Conservation (phyloP, 78 protist genomes). For the Dictyostelium brefeldianum region DNA sequence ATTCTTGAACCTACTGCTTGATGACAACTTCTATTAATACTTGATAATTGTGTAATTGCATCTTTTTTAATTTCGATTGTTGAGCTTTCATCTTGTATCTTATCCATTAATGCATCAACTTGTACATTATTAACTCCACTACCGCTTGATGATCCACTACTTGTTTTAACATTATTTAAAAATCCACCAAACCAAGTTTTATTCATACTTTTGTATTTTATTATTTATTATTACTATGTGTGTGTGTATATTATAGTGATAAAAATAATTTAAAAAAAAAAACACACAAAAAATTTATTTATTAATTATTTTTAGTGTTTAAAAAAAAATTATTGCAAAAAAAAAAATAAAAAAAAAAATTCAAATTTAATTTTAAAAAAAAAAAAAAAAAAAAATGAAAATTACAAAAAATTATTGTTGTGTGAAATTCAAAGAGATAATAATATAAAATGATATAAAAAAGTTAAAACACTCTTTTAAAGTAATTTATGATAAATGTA, state of each 20-base stretch:
- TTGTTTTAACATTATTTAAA: constrained; percentile 1
- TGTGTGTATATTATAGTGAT: too few relatives aligned
- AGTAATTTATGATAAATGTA: too few relatives aligned
- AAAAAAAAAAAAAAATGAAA: too few relatives aligned
- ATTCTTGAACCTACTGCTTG: constrained; percentile 71
- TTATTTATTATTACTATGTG: background rate
- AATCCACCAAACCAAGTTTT: constrained; percentile 75
- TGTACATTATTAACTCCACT: background rate
- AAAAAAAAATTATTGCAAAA: too few relatives aligned
- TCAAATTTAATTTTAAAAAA: too few relatives aligned
- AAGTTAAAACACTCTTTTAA: too few relatives aligned
- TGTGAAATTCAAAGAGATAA: too few relatives aligned
- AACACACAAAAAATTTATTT: too few relatives aligned
- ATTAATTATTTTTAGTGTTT: too few relatives aligned
- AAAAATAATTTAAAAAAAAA: background rate
- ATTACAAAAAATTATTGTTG: too few relatives aligned
- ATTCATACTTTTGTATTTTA: background rate
- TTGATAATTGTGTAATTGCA: constrained; percentile 14
- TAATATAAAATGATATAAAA: too few relatives aligned
- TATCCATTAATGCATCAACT: constrained; percentile 46
- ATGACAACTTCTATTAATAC: constrained; percentile 18
- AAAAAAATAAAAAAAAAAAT: too few relatives aligned
- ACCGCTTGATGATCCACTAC: background rate
- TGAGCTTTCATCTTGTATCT: background rate
- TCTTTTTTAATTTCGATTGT: constrained; percentile 15